Percentiles rank a stretch among this genome's conserved stretches.
phyloP scores from a whole-genome alignment of 352 stramenopile species.

The Globisporangium middletonii region DNA sequence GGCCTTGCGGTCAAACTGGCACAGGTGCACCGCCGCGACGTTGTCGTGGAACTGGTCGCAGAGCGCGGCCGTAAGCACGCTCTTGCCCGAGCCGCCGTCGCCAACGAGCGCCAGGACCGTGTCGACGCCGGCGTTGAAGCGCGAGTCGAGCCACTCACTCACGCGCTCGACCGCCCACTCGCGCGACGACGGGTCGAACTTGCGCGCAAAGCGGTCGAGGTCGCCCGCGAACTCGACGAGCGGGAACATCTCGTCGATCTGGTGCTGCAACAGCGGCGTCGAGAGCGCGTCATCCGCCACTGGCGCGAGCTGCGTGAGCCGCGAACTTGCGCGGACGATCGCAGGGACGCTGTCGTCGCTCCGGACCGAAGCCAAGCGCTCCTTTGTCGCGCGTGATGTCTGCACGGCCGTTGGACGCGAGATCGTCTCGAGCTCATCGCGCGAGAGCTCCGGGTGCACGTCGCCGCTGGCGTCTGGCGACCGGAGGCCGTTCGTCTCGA shows the following conservation, averaged over 20 bases:
- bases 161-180: conserved; percentile 64
- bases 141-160: conserved; percentile 69
- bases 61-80: conserved; percentile 44
- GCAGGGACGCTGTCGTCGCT: conserved; percentile 18
- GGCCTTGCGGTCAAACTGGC: conserved; percentile 70
- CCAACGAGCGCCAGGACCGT: conserved; percentile 61
- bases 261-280: conserved; percentile 48
- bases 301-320: conserved; percentile 56
- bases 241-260: conserved; percentile 83
- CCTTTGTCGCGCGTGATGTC: conserved; percentile 40
- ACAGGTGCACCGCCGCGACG: conserved; percentile 62
- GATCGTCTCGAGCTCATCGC: conserved; percentile 35
- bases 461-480: conserved; percentile 10
- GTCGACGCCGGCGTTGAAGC: conserved; percentile 56
- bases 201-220: conserved; percentile 31
- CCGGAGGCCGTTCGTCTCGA: conserved; percentile 20
- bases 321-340: conserved; percentile 23
- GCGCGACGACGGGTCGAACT: conserved; percentile 40
- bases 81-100: conserved; percentile 67
- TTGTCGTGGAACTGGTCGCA: conserved; percentile 48
- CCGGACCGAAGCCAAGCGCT: conserved; percentile 32
- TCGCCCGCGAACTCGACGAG: conserved; percentile 61
- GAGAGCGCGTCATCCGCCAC: conserved; percentile 67
- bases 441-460: conserved; percentile 24
- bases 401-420: conserved; percentile 39